Percentiles rank a stretch among this genome's conserved stretches.
Evolutionary conservation across 805 yeast genomes (phyloP).

Genomic region (Lachancea waltii): DNA sequence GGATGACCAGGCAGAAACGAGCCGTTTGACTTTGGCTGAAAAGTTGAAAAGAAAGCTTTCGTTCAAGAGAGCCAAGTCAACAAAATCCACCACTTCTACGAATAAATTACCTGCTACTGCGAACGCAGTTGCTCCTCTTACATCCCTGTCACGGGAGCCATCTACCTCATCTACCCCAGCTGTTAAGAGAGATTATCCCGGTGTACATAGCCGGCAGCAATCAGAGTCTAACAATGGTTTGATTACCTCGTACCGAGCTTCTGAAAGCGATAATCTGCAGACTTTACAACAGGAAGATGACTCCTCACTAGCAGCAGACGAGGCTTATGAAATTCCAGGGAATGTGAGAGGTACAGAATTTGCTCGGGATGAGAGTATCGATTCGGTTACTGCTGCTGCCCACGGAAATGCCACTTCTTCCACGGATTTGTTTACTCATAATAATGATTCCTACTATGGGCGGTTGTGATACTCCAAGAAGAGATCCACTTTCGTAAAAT

Average conservation of each 20-base stretch:
- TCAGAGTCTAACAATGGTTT: constrained; percentile 29
- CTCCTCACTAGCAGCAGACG: constrained; percentile 1
- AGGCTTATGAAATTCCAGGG: neutral
- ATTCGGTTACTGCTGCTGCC: constrained; percentile 7
- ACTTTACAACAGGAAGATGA: constrained; percentile 1
- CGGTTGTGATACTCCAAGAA: constrained; percentile 7
- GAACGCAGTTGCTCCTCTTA: neutral
- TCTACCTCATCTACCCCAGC: constrained; percentile 6
- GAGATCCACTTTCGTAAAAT: too few relatives aligned
- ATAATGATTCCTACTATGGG: constrained; percentile 9
- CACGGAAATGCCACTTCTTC: constrained; percentile 10
- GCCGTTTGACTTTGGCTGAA: constrained; percentile 20
- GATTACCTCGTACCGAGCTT: constrained; percentile 13
- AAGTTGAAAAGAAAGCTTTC: constrained; percentile 22
- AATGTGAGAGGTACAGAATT: neutral
- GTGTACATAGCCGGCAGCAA: constrained; percentile 21
- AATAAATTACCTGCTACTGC: neutral
- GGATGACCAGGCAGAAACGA: constrained; percentile 13
- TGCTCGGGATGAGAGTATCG: constrained; percentile 11
- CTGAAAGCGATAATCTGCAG: constrained; percentile 1
- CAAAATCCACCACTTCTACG: constrained; percentile 7
- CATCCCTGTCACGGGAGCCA: constrained; percentile 7
- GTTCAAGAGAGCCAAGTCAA: constrained; percentile 12
- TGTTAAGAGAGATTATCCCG: constrained; percentile 21
- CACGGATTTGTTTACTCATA: constrained; percentile 11